A percentile compares a stretch with the other conserved stretches of the same genome.
phyloP scores from a whole-genome alignment of 129 eudicot species.

The Saussurea involucrata region DNA sequence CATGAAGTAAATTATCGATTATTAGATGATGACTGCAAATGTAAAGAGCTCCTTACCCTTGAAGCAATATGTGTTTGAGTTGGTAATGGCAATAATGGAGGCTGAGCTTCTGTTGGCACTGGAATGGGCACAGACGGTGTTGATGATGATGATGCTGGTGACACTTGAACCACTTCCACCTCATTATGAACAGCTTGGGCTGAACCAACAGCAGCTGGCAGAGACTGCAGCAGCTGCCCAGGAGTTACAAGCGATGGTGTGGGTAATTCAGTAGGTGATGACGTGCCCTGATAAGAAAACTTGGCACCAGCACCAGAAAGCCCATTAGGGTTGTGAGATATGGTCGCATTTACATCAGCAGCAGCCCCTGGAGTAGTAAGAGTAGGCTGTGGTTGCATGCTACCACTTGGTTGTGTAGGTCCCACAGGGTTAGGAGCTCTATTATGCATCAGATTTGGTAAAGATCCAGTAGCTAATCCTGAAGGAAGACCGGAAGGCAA shows the following conservation, averaged over 20 bases:
- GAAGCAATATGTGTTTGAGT: conserved; percentile 37
- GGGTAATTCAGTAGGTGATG: conserved; percentile 46
- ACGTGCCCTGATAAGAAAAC: conserved; percentile 40
- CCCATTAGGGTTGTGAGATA: conserved; percentile 37
- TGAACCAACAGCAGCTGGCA: conserved; percentile 32
- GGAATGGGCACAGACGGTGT: conserved; percentile 31
- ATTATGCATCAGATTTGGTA: conserved; percentile 34
- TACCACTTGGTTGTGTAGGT: conserved; percentile 31
- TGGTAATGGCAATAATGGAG: conserved; percentile 86
- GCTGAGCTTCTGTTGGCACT: conserved; percentile 57
- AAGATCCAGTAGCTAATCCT: conserved; percentile 30
- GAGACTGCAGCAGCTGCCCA: conserved; percentile 69
- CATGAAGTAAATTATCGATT: neutral
- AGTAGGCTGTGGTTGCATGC: conserved; percentile 41
- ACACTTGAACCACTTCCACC: conserved; percentile 62
- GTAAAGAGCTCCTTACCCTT: conserved; percentile 40
- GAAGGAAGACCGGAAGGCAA: conserved; percentile 45
- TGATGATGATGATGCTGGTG: conserved; percentile 43
- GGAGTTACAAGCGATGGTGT: conserved; percentile 76
- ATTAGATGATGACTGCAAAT: neutral
- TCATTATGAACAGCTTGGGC: conserved; percentile 47
- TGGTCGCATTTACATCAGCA: conserved; percentile 31
- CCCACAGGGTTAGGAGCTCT: conserved; percentile 33
- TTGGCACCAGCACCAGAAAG: conserved; percentile 38
- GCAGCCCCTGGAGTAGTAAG: conserved; percentile 8